Evolutionary conservation across 140 eudicot species (phyloP).

Genomic region (Stevia rebaudiana): DNA sequence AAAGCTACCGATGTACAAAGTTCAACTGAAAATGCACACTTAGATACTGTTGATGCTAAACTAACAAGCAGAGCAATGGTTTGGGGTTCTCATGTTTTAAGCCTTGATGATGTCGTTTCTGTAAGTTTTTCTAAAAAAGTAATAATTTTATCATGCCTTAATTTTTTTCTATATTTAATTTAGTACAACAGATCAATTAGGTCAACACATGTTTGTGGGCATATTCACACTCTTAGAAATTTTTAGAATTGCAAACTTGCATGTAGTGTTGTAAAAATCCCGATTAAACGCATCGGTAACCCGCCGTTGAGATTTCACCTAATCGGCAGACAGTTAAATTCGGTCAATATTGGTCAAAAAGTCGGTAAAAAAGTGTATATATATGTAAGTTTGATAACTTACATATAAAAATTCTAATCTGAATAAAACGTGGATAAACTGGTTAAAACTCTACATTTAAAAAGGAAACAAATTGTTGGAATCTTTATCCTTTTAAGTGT

Average conservation of each 20-base stretch:
- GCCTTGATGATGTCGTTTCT: slow-evolving; percentile 77
- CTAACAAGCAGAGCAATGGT: slow-evolving; percentile 83
- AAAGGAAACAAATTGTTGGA: neutral
- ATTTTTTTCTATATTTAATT: neutral
- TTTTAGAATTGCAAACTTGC: neutral
- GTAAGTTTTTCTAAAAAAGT: slow-evolving; percentile 32
- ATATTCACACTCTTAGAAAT: neutral
- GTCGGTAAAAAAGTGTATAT: no score
- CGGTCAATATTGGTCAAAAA: no score
- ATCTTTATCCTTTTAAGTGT: neutral
- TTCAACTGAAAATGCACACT: slow-evolving; percentile 43
- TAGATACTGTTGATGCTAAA: slow-evolving; percentile 81
- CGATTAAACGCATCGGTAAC: no score
- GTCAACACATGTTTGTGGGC: neutral
- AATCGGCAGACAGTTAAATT: no score
- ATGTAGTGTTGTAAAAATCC: no score
- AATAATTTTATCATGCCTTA: neutral
- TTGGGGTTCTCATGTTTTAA: slow-evolving; percentile 78
- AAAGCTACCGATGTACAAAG: slow-evolving; percentile 43
- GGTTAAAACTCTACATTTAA: neutral
- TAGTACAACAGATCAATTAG: neutral
- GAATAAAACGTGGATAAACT: neutral
- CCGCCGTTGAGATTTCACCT: no score
- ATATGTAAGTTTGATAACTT: no score
- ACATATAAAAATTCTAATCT: no score